Evolutionary conservation across 805 yeast genomes (phyloP), one percentile per base, ranked within the genome.

Genomic region (Metschnikowia sp.): DNA sequence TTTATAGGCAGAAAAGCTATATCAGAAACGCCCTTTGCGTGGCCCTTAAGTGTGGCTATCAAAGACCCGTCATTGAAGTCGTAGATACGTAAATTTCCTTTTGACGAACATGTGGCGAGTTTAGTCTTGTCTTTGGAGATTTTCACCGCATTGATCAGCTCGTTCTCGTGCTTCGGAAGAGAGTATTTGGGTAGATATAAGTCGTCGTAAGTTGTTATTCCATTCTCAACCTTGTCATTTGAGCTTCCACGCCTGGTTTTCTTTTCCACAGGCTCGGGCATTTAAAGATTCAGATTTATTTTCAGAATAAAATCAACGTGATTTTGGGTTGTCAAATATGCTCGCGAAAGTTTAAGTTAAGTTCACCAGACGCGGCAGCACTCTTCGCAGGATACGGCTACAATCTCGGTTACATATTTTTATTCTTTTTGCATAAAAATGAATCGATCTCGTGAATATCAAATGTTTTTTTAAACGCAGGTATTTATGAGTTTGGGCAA

Each of bases 1-100:
- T 86, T 84, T 36, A 69, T 62, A 2, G 92, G 91, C 1, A 91
- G 80, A 82, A 90, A 92, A 33, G 80, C 77, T 1, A 94, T 56
- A 50, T 84, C 90, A 11, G 91, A 84, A 2, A 92, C 72, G 1
- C 96, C 94, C 28, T 66, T 74, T 2, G 78, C 63, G 61, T 92
- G 96, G 1, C 90, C 91, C 9, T 50, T 48, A 35, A 77, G 56
- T 11, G 69, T 35, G 7, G 55, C 49, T 6, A 34, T 12, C 4
- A 34, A 44, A 3, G 38, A 13, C 10, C 55, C 78, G 8, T 47
- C 47, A 0, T 36, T 35, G 12, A 64, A 43, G 31, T 56, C 40
- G 49, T 61, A 68, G 5, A 72, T 55, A 10, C 56, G 56, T 12
- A 72, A 62, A 6, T 45, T 42, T 3, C 67, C 64, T 36, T 56